Evolutionary conservation across 768 basidiomycete genomes (phyloP).

Genomic region (Boletus sensibilis): DNA sequence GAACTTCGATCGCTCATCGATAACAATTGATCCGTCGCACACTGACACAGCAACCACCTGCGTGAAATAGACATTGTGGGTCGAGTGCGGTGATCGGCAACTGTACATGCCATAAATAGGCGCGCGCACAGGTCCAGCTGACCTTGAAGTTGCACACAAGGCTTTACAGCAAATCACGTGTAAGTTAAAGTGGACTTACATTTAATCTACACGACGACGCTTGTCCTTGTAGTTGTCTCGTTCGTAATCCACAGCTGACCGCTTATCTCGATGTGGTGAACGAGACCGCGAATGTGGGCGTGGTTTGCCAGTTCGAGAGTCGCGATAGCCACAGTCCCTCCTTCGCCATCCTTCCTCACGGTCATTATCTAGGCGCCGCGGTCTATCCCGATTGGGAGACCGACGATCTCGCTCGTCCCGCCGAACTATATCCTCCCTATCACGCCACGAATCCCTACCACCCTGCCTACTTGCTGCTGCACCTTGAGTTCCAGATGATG

Average conservation of each 20-base stretch:
- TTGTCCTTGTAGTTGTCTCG: constrained; percentile 45
- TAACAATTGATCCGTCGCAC: constrained; percentile 10
- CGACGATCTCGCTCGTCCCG: constrained; percentile 24
- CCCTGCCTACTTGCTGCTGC: constrained; percentile 35
- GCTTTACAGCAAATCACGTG: constrained; percentile 4
- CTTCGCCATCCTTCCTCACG: constrained; percentile 19
- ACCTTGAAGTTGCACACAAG: not conserved
- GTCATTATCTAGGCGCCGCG: constrained; percentile 24
- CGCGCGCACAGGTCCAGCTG: not conserved
- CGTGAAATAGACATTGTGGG: constrained; percentile 1
- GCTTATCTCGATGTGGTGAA: constrained; percentile 31
- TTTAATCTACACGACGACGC: constrained; percentile 56
- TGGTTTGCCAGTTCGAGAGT: constrained; percentile 19
- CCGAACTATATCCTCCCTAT: constrained; percentile 21
- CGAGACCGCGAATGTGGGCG: constrained; percentile 34
- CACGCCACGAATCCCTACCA: constrained; percentile 38
- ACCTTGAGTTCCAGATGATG: constrained; percentile 38
- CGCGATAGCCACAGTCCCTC: constrained; percentile 18
- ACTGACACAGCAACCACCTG: constrained; percentile 1
- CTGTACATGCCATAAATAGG: not conserved
- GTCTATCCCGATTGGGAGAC: constrained; percentile 24
- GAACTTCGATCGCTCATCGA: constrained; percentile 14
- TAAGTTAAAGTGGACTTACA: constrained; percentile 17
- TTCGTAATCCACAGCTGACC: constrained; percentile 29
- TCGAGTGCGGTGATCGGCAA: constrained; percentile 13